Conservation (phyloP, 768 basidiomycete species). For the Suillus ampliporus region DNA sequence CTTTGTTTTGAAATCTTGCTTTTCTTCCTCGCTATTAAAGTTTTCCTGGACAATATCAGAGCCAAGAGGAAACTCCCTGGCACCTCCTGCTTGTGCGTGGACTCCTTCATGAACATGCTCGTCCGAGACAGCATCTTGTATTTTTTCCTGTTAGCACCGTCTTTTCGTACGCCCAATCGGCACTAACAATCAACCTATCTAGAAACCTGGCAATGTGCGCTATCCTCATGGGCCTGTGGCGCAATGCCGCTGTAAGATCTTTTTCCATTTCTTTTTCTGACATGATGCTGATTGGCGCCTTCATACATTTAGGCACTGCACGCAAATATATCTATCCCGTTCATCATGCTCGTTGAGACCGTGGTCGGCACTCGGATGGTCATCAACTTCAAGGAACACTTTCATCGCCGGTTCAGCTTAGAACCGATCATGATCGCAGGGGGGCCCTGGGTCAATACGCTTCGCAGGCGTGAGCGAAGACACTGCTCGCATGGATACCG, state of each 20-base stretch:
- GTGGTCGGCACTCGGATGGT: slow-evolving; percentile 37
- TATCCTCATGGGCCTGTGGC: slow-evolving; percentile 35
- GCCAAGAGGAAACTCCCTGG: background rate
- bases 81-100: slow-evolving; percentile 14
- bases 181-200: background rate
- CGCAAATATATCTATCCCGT: slow-evolving; percentile 36
- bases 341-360: slow-evolving; percentile 38
- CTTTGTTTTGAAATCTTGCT: slow-evolving; percentile 35
- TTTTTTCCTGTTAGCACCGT: slow-evolving; percentile 34
- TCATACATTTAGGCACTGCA: slow-evolving; percentile 22
- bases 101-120: slow-evolving; percentile 30
- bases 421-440: slow-evolving; percentile 15
- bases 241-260: slow-evolving; percentile 26
- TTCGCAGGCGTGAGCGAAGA: slow-evolving; percentile 17
- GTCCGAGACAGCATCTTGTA: slow-evolving; percentile 37
- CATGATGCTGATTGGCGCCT: background rate
- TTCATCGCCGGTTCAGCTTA: slow-evolving; percentile 14
- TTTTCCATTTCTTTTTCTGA: background rate
- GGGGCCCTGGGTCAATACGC: slow-evolving; percentile 22
- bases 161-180: background rate
- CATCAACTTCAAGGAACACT: slow-evolving; percentile 38
- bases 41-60: slow-evolving; percentile 21
- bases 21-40: slow-evolving; percentile 25
- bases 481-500: slow-evolving; percentile 13
- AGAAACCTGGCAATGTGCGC: slow-evolving; percentile 33